phyloP scores from a whole-genome alignment of 306 rosid species.

The Mimosa pudica region DNA sequence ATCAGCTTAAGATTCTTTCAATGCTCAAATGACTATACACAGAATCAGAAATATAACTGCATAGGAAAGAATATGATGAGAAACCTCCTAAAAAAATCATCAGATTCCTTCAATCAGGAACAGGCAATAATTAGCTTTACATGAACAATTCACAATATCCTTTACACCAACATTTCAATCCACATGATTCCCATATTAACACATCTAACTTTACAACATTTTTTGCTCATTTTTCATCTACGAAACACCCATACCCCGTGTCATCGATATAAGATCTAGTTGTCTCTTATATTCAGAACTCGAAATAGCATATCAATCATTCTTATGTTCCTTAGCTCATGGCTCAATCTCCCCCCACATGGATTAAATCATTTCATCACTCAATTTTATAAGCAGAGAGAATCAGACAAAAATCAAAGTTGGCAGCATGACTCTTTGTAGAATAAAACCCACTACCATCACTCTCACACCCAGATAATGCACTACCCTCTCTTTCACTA shows the following conservation, averaged over 20 bases:
- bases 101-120: slow-evolving; percentile 15
- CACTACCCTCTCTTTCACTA: slow-evolving; percentile 59
- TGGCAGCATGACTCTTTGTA: slow-evolving; percentile 41
- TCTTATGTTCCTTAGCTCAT: background rate
- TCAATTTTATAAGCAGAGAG: slow-evolving; percentile 74
- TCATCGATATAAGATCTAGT: too few relatives aligned
- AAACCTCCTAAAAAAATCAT: slow-evolving; percentile 18
- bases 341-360: background rate
- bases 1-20: background rate
- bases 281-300: too few relatives aligned
- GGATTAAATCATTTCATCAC: slow-evolving; percentile 21
- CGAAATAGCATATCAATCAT: too few relatives aligned
- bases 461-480: slow-evolving; percentile 47
- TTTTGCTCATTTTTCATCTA: slow-evolving; percentile 8
- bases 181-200: slow-evolving; percentile 7
- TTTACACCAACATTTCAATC: background rate
- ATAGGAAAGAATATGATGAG: background rate
- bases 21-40: background rate
- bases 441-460: slow-evolving; percentile 73
- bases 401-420: slow-evolving; percentile 59
- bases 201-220: slow-evolving; percentile 25
- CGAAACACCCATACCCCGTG: background rate
- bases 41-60: background rate
- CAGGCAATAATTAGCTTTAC: slow-evolving; percentile 15
- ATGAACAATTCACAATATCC: background rate